A percentile compares a stretch with the other conserved stretches of the same genome.
Conservation (phyloP, 2,329 filamentous ascomycete genomes). For the Botrytis pseudocinerea region DNA sequence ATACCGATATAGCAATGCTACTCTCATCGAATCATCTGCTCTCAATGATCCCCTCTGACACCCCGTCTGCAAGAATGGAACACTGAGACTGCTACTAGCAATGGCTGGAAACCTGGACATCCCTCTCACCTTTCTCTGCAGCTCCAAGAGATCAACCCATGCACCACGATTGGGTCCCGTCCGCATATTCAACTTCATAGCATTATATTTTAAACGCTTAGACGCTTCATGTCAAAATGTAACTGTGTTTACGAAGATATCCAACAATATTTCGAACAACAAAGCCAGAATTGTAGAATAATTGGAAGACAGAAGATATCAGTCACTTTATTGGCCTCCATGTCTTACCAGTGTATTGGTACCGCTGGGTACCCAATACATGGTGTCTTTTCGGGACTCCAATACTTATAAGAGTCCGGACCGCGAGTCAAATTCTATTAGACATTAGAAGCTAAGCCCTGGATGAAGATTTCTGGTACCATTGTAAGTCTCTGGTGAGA, state of each 20-base stretch:
- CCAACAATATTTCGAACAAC: background rate
- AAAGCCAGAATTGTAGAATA: background rate
- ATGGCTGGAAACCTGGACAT: background rate
- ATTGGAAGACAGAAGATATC: background rate
- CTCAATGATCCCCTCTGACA: background rate
- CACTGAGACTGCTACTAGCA: background rate
- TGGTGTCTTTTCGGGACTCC: background rate
- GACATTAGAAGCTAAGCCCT: background rate
- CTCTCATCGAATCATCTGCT: background rate
- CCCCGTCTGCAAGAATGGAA: background rate
- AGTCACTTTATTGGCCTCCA: background rate
- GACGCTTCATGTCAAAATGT: background rate
- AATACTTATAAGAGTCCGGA: background rate
- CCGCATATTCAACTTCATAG: background rate
- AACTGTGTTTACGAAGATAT: background rate
- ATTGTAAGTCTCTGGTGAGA: background rate
- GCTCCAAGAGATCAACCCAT: background rate
- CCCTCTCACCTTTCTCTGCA: background rate
- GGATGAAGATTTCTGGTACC: background rate
- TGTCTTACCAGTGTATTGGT: background rate
- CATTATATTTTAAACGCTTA: background rate
- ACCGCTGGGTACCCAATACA: background rate
- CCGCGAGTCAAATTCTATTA: background rate
- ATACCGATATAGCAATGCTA: background rate
- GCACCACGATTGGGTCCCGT: background rate